These are phyloP conservation scores for Mycena metata DNA, from an alignment of 768 basidiomycete genomes.

Conservation along the genomic window DNA sequence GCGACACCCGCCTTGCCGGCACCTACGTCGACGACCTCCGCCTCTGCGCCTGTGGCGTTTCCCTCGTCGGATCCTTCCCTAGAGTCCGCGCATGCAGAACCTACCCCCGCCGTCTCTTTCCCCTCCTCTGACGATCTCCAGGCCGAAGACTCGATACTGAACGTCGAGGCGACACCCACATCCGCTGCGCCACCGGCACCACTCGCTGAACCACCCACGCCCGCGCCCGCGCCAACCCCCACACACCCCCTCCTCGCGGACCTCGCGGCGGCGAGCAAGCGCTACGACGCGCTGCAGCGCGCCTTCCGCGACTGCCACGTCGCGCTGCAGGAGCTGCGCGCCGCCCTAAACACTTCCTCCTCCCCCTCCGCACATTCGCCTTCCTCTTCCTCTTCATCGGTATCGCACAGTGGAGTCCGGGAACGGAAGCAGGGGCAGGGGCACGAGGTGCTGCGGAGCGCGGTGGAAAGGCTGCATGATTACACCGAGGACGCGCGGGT, in stretches of 20 bases:
- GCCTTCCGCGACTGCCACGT: constrained; percentile 79
- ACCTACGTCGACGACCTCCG: too few relatives aligned
- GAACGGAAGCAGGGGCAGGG: too few relatives aligned
- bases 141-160: background rate
- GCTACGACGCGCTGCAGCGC: constrained; percentile 73
- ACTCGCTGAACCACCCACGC: background rate
- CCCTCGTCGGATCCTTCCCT: too few relatives aligned
- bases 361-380: too few relatives aligned
- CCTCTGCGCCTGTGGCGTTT: too few relatives aligned
- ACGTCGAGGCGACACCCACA: too few relatives aligned
- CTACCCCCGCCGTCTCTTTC: background rate
- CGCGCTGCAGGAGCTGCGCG: constrained; percentile 69
- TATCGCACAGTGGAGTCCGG: background rate
- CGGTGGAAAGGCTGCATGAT: constrained; percentile 75
- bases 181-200: background rate
- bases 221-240: too few relatives aligned
- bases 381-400: constrained; percentile 9
- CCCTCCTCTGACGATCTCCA: background rate
- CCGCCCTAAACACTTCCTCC: too few relatives aligned
- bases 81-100: background rate
- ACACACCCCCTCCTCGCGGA: constrained; percentile 59
- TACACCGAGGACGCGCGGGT: constrained; percentile 85
- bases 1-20: too few relatives aligned
- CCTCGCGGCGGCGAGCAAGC: constrained; percentile 59
- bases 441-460: constrained; percentile 57